Percentiles rank a stretch among this genome's conserved stretches.
phyloP scores from a whole-genome alignment of 2,329 filamentous ascomycete genomes.

The Apiospora phragmitis region DNA sequence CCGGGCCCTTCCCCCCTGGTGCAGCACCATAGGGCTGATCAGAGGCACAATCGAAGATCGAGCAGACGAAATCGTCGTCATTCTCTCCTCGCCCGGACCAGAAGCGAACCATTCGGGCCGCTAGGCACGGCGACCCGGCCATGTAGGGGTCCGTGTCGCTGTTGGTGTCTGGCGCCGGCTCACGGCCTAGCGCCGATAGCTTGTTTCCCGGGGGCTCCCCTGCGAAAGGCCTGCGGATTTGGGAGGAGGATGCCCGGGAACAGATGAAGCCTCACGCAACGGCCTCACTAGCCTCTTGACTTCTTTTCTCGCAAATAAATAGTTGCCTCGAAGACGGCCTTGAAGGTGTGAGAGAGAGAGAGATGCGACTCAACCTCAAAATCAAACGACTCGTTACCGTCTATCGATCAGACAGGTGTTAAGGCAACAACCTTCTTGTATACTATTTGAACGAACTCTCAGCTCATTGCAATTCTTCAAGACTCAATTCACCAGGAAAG shows the following conservation, averaged over 20 bases:
- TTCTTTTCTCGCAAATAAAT: background rate
- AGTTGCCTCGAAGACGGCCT: background rate
- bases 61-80: background rate
- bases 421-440: background rate
- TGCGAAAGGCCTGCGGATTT: background rate
- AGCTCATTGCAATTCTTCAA: background rate
- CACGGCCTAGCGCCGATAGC: background rate
- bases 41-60: constrained; percentile 3
- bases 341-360: background rate
- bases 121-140: background rate
- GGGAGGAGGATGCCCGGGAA: background rate
- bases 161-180: background rate
- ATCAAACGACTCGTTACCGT: background rate
- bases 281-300: background rate
- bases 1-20: background rate
- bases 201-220: background rate
- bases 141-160: background rate
- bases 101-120: background rate
- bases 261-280: background rate
- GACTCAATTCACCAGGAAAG: background rate
- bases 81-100: background rate
- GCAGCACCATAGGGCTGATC: background rate
- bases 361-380: background rate
- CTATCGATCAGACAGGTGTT: background rate
- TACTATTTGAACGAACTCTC: background rate